Evolutionary conservation across 2,329 filamentous ascomycete species (phyloP).

Genomic region (Colletotrichum gigasporum): DNA sequence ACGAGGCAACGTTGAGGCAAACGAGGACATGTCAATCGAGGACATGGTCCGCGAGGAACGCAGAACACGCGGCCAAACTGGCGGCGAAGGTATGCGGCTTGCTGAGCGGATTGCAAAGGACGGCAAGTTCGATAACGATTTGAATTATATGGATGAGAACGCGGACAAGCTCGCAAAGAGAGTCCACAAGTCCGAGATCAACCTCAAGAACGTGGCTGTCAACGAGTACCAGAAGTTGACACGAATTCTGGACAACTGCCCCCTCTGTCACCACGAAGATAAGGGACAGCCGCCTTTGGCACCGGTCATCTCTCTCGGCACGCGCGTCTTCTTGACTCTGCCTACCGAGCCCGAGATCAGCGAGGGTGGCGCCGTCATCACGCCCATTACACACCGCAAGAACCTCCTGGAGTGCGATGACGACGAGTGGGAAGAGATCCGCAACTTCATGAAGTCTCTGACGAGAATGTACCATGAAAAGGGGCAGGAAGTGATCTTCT

Average conservation of each 20-base stretch:
- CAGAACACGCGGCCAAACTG: slow-evolving; percentile 79
- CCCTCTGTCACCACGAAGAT: slow-evolving; percentile 93
- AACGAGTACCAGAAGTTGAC: slow-evolving; percentile 91
- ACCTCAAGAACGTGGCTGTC: slow-evolving; percentile 88
- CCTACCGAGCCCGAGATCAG: slow-evolving; percentile 89
- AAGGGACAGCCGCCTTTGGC: slow-evolving; percentile 77
- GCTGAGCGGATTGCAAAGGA: slow-evolving; percentile 97
- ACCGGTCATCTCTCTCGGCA: slow-evolving; percentile 86
- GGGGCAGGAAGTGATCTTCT: slow-evolving; percentile 92
- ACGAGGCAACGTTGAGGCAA: slow-evolving; percentile 85
- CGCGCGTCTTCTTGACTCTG: slow-evolving; percentile 86
- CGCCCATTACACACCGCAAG: slow-evolving; percentile 84
- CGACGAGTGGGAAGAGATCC: slow-evolving; percentile 98
- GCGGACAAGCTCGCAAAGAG: slow-evolving; percentile 87
- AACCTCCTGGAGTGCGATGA: slow-evolving; percentile 99
- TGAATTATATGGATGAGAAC: slow-evolving; percentile 98
- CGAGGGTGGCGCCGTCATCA: slow-evolving; percentile 85
- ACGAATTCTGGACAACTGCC: slow-evolving; percentile 84
- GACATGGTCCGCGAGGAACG: slow-evolving; percentile 98
- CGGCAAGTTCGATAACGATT: slow-evolving; percentile 86
- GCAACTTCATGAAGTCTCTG: slow-evolving; percentile 98
- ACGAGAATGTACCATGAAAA: slow-evolving; percentile 95
- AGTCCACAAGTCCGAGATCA: slow-evolving; percentile 87
- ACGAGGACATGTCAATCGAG: slow-evolving; percentile 94
- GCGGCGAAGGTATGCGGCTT: slow-evolving; percentile 82